Evolutionary conservation across 2,329 filamentous ascomycete genomes (phyloP), one percentile per base, ranked within the genome.

Genomic region (Hyphodiscus sp.): DNA sequence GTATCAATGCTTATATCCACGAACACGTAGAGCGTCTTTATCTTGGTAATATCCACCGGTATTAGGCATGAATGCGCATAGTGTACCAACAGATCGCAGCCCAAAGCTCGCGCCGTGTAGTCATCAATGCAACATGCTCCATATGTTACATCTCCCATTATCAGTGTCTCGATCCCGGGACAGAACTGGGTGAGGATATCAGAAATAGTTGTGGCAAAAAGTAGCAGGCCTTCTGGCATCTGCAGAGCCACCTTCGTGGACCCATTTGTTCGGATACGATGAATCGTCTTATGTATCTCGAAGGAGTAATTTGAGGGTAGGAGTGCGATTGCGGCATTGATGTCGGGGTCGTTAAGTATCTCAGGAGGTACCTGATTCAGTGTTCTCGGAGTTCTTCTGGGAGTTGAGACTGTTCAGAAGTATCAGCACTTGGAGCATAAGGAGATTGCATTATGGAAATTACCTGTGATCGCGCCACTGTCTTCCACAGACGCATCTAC

Each of bases 131-230:
- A 99, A 75, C 94, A 99, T 20, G 94, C 94, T 58, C 94, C 94
- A 69, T 99, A 99, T 1, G 94, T 99, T 44, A 99, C 94, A 69
- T 99, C 94, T 57, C 94, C 94, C 94, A 99, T 99, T 70, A 99
- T 99, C 51, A 97, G 77, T 1, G 92, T 97, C 69, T 95, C 89
- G 42, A 87, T 86, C 1, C 88, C 91, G 0, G 90, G 87, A 67
- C 94, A 99, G 74, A 99, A 99, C 67, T 91, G 87, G 0, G 88
- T 89, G 47, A 99, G 76, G 64, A 99, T 97, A 68, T 99, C 94
- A 2, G 94, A 96, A 62, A 99, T 92, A 38, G 94, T 99, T 23
- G 94, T 97, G 20, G 94, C 94, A 69, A 99, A 99, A 53, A 99
- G 77, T 26, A 99, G 81, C 1, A 99, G 79, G 1, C 94, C 94